These are phyloP conservation scores for Cyclotella kingstonii DNA, from an alignment of 108 stramenopile species.

Conservation along the genomic window DNA sequence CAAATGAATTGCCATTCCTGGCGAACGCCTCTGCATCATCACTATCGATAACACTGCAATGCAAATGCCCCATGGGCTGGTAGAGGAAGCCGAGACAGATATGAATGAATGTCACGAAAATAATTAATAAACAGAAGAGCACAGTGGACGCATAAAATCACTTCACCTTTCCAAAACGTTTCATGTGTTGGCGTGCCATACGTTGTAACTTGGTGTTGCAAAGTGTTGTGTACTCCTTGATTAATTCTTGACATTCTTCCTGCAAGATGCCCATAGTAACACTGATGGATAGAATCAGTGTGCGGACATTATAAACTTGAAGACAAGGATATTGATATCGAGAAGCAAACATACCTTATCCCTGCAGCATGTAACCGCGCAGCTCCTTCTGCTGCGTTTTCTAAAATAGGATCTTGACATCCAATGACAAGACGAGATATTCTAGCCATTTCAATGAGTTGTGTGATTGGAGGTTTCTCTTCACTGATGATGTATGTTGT, in stretches of 20 bases:
- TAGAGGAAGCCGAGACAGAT: neutral
- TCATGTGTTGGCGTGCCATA: slow-evolving; percentile 67
- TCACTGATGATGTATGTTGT: slow-evolving; percentile 19
- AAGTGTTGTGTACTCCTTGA: slow-evolving; percentile 52
- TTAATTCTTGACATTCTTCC: slow-evolving; percentile 56
- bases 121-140: too few species aligned
- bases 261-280: slow-evolving; percentile 60
- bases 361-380: slow-evolving; percentile 60
- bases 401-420: slow-evolving; percentile 65
- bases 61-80: slow-evolving; percentile 74
- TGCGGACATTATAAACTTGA: neutral
- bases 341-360: slow-evolving; percentile 21
- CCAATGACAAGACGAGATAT: slow-evolving; percentile 80
- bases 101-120: too few species aligned
- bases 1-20: slow-evolving; percentile 81
- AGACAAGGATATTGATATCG: too few species aligned
- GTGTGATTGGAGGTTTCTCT: slow-evolving; percentile 66
- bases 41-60: slow-evolving; percentile 84
- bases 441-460: slow-evolving; percentile 64
- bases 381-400: slow-evolving; percentile 61
- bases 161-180: slow-evolving; percentile 36
- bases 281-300: neutral
- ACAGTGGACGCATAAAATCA: neutral
- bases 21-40: slow-evolving; percentile 82
- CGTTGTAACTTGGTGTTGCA: slow-evolving; percentile 59